Base-by-base conservation (phyloP, 345 rosid species). In the Erucastrum elatum region DNA sequence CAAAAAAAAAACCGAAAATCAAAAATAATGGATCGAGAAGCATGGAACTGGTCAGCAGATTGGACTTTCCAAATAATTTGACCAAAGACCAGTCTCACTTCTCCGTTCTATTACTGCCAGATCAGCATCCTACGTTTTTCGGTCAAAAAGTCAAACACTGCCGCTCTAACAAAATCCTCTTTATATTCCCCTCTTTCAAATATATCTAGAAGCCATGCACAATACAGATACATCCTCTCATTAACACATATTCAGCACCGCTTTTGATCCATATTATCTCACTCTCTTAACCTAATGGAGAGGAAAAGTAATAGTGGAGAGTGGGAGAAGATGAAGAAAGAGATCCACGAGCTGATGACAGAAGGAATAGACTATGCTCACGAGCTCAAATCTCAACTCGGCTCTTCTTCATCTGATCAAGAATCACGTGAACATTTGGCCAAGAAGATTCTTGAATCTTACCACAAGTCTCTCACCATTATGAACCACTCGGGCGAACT, bases 281-380 rank as follows among this genome's bases (percentile, higher is more conserved):
- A 41, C 66, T 31, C 35, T 67, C 70, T 29, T 1, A 37, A 70
- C 71, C 27, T 51, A 72, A 70, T 56, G 70, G 71, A 75, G 63
- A 82, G 77, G 85, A 88, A 84, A 64, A 84, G 30, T 85, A n/a
- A 26, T 83, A 33, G 9, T 75, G 87, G 81, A 70, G 94, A 85
- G 2, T 78, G 87, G 90, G 92, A 85, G 84, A 85, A 80, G 67
- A 75, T 70, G 83, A 85, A 70, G 84, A 84, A 41, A 27, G 75
- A 90, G 29, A 79, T 86, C 70, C 73, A 80, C 34, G 97, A 88
- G 85, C 78, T 94, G 13, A 80, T 80, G 83, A 72, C 2, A 0
- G 82, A 81, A 71, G 98, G 98, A 74, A 86, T 82, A 82, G 94
- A 89, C 71, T 77, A 81, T 11, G 88, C 92, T 3, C 81, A 74